Evolutionary conservation across 2,329 filamentous ascomycete genomes (phyloP), one percentile per base, ranked within the genome.

Genomic region (Aspergillus brasiliensis): DNA sequence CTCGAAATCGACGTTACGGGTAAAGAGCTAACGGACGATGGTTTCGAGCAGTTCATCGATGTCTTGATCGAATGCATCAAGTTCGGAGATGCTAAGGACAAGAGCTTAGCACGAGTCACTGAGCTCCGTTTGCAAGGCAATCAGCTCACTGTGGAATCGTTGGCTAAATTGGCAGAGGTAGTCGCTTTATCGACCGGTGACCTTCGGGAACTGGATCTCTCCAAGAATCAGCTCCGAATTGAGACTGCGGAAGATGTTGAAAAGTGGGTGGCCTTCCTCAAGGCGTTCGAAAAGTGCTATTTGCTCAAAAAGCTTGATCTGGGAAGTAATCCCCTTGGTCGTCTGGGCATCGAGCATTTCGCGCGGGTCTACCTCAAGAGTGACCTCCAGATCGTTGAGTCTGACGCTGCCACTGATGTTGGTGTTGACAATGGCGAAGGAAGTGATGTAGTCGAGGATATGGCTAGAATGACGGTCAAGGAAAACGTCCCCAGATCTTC

Each of bases 121-220:
- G 80, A 81, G 59, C 67, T 84, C 21, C 77, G 80, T 60, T 67
- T 84, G 4, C 73, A 73, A 40, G 73, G 73, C 27, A 84, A 83
- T 63, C 60, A 64, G 8, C 72, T 84, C 28, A 82, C 79, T 0
- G 71, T 75, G 5, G 59, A 63, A 7, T 75, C 78, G 3, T 73
- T 84, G 17, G 68, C 67, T 8, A 72, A 72, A 46, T 72, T 84
- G 3, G 76, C 77, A 2, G 67, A 71, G 19, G 71, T 82, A 34
- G 73, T 84, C 49, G 63, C 68, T 11, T 67, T 78, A n/a, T 76
- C 77, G 7, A 60, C 66, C n/a, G 72, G 73, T n/a, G 78, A 81
- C 40, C 67, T 84, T 15, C 75, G 76, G 60, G 78, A 80, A 25
- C 68, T 84, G 19, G 78, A 82, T 61, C 65, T 84, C 7, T 78